phyloP scores from a whole-genome alignment of 2,329 filamentous ascomycete genomes.

The Penicillium sp. region DNA sequence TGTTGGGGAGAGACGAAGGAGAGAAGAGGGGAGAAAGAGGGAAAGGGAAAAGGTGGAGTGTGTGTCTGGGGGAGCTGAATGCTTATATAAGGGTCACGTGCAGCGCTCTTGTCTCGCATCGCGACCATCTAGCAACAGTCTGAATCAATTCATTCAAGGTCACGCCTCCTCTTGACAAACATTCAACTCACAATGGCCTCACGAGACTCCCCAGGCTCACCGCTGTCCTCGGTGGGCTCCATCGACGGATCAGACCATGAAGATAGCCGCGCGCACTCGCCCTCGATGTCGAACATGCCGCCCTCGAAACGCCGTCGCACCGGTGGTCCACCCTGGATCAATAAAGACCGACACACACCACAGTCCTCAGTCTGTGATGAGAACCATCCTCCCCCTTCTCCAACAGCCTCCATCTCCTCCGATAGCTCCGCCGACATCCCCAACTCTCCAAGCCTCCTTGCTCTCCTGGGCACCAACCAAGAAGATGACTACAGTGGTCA shows the following conservation, averaged over 20 bases:
- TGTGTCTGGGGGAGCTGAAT: neutral
- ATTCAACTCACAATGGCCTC: slow-evolving; percentile 40
- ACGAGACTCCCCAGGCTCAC: slow-evolving; percentile 60
- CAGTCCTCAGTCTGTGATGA: slow-evolving; percentile 47
- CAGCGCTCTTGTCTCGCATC: slow-evolving; percentile 6
- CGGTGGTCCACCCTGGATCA: slow-evolving; percentile 41
- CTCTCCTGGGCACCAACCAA: slow-evolving; percentile 42
- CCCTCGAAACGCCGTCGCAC: slow-evolving; percentile 53
- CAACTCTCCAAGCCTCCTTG: slow-evolving; percentile 62
- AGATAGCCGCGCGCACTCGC: slow-evolving; percentile 51
- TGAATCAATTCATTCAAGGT: neutral
- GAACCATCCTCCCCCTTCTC: slow-evolving; percentile 46
- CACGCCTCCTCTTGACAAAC: neutral
- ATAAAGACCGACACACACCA: slow-evolving; percentile 51
- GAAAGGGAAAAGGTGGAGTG: slow-evolving; percentile 1
- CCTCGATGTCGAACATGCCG: slow-evolving; percentile 43
- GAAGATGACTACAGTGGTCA: slow-evolving; percentile 70
- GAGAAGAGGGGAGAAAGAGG: neutral
- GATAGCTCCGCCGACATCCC: slow-evolving; percentile 88
- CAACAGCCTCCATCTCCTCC: slow-evolving; percentile 74
- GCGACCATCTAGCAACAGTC: slow-evolving; percentile 3
- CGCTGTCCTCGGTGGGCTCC: slow-evolving; percentile 65
- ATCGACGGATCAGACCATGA: slow-evolving; percentile 61
- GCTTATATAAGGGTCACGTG: slow-evolving; percentile 10
- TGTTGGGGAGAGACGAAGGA: neutral